Percentiles rank a stretch among this genome's conserved stretches.
Evolutionary conservation across 805 yeast genomes (phyloP).

Genomic region (Ogataea ganodermae): DNA sequence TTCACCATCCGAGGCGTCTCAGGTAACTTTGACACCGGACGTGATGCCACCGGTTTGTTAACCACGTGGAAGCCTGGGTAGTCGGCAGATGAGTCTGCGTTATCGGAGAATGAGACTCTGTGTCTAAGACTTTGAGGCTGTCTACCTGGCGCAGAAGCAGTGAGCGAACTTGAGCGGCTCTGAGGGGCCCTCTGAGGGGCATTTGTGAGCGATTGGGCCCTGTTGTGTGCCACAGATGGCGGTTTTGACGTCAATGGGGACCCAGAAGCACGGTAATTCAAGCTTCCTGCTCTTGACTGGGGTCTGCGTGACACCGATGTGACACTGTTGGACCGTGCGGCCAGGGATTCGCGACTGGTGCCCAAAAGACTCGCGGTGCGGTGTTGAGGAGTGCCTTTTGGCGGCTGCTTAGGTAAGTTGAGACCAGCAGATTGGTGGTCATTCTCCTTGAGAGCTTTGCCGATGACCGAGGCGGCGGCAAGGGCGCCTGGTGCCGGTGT

Average conservation of each 20-base stretch:
- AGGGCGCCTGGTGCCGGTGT: conserved; percentile 51
- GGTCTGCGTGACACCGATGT: conserved; percentile 16
- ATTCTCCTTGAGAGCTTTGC: conserved; percentile 46
- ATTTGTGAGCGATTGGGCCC: conserved; percentile 25
- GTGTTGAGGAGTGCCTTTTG: conserved; percentile 15
- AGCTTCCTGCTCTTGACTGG: conserved; percentile 22
- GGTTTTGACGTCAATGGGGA: conserved; percentile 19
- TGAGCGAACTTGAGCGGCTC: conserved; percentile 2
- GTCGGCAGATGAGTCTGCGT: conserved; percentile 1
- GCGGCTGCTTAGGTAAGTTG: conserved; percentile 34
- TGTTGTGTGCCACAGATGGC: conserved; percentile 11
- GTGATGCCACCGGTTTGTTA: conserved; percentile 4
- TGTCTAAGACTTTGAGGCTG: conserved; percentile 15
- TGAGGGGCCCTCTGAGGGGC: conserved; percentile 7
- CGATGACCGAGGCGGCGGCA: conserved; percentile 64
- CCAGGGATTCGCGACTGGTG: conserved; percentile 25
- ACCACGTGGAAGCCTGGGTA: conserved; percentile 17
- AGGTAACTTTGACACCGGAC: conserved; percentile 6
- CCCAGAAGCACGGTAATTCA: conserved; percentile 13
- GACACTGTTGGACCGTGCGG: conserved; percentile 19
- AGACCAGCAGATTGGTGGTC: conserved; percentile 33
- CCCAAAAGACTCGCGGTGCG: conserved; percentile 25
- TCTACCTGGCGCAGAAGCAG: neutral
- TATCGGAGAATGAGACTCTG: conserved; percentile 25
- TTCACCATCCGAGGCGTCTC: conserved; percentile 51